Base-by-base conservation (phyloP, 441 rosid genomes). In the Adansonia madagascariensis region DNA sequence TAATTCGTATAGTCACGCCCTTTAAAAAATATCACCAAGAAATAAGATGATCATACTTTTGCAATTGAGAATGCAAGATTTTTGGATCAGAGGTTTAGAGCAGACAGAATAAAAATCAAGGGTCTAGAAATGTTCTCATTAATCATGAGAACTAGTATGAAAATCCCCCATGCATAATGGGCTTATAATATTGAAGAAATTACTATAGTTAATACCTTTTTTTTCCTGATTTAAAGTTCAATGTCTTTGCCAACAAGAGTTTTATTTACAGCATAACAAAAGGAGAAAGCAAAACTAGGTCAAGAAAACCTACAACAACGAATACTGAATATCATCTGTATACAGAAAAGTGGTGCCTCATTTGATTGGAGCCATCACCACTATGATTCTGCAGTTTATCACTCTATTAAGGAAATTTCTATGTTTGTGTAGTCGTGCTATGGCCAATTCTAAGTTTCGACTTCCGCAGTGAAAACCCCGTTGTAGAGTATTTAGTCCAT, bases 271-370 rank as follows among this genome's bases (percentile, higher is more conserved):
- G 35, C 35, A 31, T 31, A 31, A 3, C 44, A 78, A 61, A 70
- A 72, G 35, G 68, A 11, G 72, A 63, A 47, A 39, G 35, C 35
- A 46, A 44, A 73, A 59, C 59, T 17, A 49, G 12, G 60, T 56
- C 8, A 27, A 35, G 22, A 69, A 78, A 83, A 71, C 77, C 89
- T 80, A 81, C 65, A 31, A 31, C 35, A 31, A 31, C 35, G 35
- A 31, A 3, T 49, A 69, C 41, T 41, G 31, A 22, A 75, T 71
- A 75, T 65, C 4, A 61, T 66, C 69, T 59, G 78, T 84, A 76
- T 79, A 73, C 82, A 75, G 79, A 77, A 52, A 86, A 64, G 76
- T 47, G 82, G 79, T 12, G 85, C 83, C 80, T 78, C 78, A 60
- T 77, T 70, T 17, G 63, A 27, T 70, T 18, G 22, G 59, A 5